phyloP scores from a whole-genome alignment of 2,329 filamentous ascomycete species.

The Fusarium verrucosum region DNA sequence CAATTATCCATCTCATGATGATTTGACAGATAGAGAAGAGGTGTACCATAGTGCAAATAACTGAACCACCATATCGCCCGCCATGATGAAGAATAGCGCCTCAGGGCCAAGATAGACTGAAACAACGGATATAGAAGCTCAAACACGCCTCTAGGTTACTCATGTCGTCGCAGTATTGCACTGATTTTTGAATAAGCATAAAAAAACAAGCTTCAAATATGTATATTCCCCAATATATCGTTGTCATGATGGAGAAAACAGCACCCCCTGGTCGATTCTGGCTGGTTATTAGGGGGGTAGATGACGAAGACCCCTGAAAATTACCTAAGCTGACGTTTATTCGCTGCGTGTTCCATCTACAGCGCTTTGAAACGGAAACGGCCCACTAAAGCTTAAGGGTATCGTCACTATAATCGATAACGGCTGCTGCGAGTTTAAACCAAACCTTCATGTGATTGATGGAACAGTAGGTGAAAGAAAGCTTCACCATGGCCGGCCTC shows the following conservation, averaged over 20 bases:
- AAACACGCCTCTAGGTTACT: conserved; percentile 9
- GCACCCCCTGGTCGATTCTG: conserved; percentile 25
- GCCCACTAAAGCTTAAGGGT: conserved; percentile 12
- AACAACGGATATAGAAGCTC: conserved; percentile 21
- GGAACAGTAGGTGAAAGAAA: conserved; percentile 18
- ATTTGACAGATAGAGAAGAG: background rate
- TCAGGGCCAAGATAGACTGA: conserved; percentile 16
- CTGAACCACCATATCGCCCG: conserved; percentile 34
- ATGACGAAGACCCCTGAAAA: conserved; percentile 33
- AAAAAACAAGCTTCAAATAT: background rate
- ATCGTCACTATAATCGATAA: conserved; percentile 5
- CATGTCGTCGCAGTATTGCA: conserved; percentile 23
- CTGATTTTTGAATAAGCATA: background rate
- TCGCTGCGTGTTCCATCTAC: conserved; percentile 1
- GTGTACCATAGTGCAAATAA: conserved; percentile 40
- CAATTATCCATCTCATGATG: background rate
- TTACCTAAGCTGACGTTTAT: conserved; percentile 31
- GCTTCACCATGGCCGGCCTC: conserved; percentile 53
- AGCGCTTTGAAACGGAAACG: conserved; percentile 4
- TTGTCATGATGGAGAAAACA: conserved; percentile 29
- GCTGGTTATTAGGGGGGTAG: conserved; percentile 27
- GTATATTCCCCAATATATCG: background rate
- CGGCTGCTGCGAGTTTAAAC: background rate
- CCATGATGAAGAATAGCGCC: conserved; percentile 29
- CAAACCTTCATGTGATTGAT: conserved; percentile 20